Percentiles rank a stretch among this genome's conserved stretches.
Evolutionary conservation across 1,139 yeast genomes (phyloP).

Genomic region (Nakaseomyces delphensis): DNA sequence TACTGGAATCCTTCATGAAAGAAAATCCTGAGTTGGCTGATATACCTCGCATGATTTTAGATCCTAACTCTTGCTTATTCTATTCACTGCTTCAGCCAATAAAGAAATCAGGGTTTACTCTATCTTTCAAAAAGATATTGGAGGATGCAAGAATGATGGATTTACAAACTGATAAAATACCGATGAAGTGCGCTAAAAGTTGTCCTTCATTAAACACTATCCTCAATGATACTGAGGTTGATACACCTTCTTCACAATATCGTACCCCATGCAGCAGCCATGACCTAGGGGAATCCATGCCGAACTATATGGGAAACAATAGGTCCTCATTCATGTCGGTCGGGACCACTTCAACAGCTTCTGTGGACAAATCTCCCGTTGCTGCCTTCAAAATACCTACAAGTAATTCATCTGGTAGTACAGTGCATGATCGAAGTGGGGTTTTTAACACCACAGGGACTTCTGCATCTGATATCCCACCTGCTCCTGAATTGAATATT

Average conservation of each 20-base stretch:
- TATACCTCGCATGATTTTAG: constrained; percentile 13
- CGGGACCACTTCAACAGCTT: neutral
- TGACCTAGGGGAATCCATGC: neutral
- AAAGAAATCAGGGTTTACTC: constrained; percentile 25
- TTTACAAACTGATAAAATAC: neutral
- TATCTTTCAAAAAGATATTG: constrained; percentile 21
- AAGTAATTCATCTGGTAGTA: neutral
- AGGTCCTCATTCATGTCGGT: neutral
- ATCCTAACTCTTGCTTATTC: constrained; percentile 22
- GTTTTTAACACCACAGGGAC: neutral
- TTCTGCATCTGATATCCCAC: constrained; percentile 1
- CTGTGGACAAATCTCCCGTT: neutral
- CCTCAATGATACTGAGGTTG: neutral
- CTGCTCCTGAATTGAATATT: neutral
- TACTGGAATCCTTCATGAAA: constrained; percentile 13
- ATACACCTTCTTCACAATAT: no score
- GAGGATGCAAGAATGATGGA: constrained; percentile 10
- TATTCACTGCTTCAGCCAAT: constrained; percentile 20
- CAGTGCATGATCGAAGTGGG: neutral
- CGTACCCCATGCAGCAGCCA: neutral
- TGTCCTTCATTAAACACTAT: neutral
- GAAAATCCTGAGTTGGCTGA: constrained; percentile 16
- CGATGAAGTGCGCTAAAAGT: neutral
- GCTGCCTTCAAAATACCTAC: neutral
- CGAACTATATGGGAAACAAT: neutral